Base-by-base conservation (phyloP, 495 filamentous ascomycete genomes). In the Pyrenopolyporus hunteri region DNA sequence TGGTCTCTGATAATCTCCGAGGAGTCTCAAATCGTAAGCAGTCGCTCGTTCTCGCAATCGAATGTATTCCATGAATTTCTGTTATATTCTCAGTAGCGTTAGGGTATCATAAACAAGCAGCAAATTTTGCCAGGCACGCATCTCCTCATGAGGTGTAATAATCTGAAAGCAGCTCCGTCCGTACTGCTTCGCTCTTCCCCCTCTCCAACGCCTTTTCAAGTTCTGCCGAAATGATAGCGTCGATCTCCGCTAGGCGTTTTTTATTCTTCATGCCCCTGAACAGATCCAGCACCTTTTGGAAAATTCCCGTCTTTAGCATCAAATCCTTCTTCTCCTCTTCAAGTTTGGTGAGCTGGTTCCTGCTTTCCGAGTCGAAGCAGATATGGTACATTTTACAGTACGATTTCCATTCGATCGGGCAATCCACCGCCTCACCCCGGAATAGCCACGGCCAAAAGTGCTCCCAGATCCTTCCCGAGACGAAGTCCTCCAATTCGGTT, bases 371-470 rank as follows among this genome's bases (percentile, higher is more conserved):
- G 29, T 57, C 61, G 48, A 72, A 74, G 44, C 72, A 74, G 32
- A 74, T 61, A 37, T 69, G 65, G 44, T 73, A 74, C 59, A 66
- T 69, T n/a, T 36, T 55, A 46, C 72, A 74, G 39, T 70, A 70
- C 20, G 70, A 67, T 64, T 60, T 51, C 64, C 62, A 62, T 73
- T 87, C 83, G 33, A 76, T 75, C 3, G 85, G 83, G 65, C 89
- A 92, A 44, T 83, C 74, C 29, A 85, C 75, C 7, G 78, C 74
- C 23, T 84, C 46, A 6, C 80, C 78, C 2, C 81, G 81, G 59
- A 91, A 91, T n/a, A 91, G 73, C 57, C 79, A 87, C 52, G 87
- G 87, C 86, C 87, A 92, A 3, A 88, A 73, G 68, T 92, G 91
- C 75, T 91, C 89, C 83, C 85, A 89, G 7, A 90, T 80, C 17